These are phyloP conservation scores for Metschnikowia chrysomelidarum DNA, from an alignment of 805 yeast species.

Conservation along the genomic window DNA sequence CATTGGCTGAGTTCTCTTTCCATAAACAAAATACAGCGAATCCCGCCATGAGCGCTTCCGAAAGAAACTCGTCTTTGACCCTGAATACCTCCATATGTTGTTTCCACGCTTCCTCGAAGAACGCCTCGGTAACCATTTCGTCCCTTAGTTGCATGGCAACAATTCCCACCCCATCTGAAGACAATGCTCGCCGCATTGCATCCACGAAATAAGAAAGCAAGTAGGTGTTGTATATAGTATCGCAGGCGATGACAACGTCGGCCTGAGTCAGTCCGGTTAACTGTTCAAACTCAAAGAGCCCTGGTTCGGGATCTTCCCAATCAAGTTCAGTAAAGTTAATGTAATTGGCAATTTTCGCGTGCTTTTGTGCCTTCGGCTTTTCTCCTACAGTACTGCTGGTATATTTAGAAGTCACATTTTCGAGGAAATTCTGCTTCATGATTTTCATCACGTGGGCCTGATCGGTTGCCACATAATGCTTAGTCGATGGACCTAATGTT, in stretches of 20 bases:
- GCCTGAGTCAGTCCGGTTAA: constrained; percentile 23
- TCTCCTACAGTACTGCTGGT: constrained; percentile 14
- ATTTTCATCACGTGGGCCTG: constrained; percentile 54
- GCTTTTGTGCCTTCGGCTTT: constrained; percentile 1
- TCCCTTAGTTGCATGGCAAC: constrained; percentile 55
- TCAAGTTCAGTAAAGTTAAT: constrained; percentile 54
- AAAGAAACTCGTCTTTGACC: constrained; percentile 32
- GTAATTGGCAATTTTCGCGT: constrained; percentile 10
- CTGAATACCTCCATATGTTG: constrained; percentile 33
- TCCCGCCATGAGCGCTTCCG: constrained; percentile 36
- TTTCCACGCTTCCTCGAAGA: constrained; percentile 34
- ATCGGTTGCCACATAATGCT: constrained; percentile 53
- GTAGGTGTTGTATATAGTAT: constrained; percentile 63
- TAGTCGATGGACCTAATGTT: constrained; percentile 32
- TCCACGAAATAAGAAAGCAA: constrained; percentile 49
- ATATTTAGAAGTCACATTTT: constrained; percentile 28
- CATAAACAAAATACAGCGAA: constrained; percentile 42
- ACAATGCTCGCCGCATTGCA: constrained; percentile 39
- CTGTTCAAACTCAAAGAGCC: constrained; percentile 20
- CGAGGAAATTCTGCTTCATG: constrained; percentile 43
- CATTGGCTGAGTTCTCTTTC: not conserved
- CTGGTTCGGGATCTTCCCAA: constrained; percentile 54
- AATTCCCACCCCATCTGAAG: constrained; percentile 30
- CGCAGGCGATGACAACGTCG: constrained; percentile 58
- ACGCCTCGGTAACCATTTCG: constrained; percentile 46